Evolutionary conservation across 2,329 filamentous ascomycete species (phyloP), one percentile per base, ranked within the genome.

Genomic region (Clarireedia sp.): DNA sequence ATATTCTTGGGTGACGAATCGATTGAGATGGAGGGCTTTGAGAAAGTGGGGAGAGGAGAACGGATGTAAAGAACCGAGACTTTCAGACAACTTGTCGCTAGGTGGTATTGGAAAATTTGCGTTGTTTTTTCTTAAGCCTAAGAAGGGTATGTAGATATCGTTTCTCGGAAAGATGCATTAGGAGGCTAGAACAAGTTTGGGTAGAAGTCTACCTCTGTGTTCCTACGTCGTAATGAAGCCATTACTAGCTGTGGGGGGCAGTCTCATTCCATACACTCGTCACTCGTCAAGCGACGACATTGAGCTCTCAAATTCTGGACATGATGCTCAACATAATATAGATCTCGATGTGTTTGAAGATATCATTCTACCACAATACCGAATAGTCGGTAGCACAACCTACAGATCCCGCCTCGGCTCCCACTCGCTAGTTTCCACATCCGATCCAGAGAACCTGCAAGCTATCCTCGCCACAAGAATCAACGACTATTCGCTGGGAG

Each of bases 401-500:
- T 60, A 54, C 29, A 57, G 57, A 3, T 48, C 57, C 14, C 17
- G 44, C n/a, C 17, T 53, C 3, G 55, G 62, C 43, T 56, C 60
- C 26, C 38, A 21, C 33, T 71, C 73, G 1, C 70, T 76, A 57
- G 61, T 81, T 53, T 65, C 73, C 43, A 82, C 78, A 0, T 69
- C 48, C 41, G 64, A 70, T 12, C 67, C 67, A 26, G 60, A 64
- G 48, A 68, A 69, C 23, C 60, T 70, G 10, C 68, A 69, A 57
- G 63, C 65, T 1, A 49, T 68, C 19, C 62, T 69, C 14, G 68
- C 66, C n/a, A 66, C 64, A 29, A 66, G 68, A 17, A 68, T 68
- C 54, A 41, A 60, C 3, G 70, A 73, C 47, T 73, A 66, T 48
- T 63, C 65, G 9, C 62, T 72, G 3, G 71, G 71, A 1, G 57